Evolutionary conservation across 1,139 yeast species (phyloP), one percentile per base, ranked within the genome.

Genomic region (Geotrichum reessii): DNA sequence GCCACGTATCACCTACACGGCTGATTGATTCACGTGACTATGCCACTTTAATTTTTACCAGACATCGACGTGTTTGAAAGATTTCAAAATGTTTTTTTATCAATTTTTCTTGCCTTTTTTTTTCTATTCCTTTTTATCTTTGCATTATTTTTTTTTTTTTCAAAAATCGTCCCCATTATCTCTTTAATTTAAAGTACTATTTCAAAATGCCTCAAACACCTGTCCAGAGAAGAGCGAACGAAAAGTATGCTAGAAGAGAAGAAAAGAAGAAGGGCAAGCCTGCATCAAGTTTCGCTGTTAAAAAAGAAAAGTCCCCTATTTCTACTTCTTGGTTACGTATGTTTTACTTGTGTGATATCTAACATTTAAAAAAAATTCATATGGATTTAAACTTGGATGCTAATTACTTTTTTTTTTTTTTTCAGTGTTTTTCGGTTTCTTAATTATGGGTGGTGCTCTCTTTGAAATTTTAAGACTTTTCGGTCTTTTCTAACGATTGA

Each of bases 381-480:
- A 12, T n/a, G 25, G 9, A 46, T 47, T n/a, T 44, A 11, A 12
- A 40, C 22, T 37, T 25, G 37, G 2, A 22, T 24, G 19, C 53
- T 53, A 49, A 53, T 48, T 25, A n/a, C n/a, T n/a, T n/a, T n/a
- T n/a, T n/a, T n/a, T n/a, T 46, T 48, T 33, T 24, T 21, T 52
- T 22, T 40, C 51, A 61, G 62, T 52, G 6, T 21, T 58, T 1
- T 77, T 90, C 61, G 80, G 81, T 28, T 90, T 90, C 71, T 77
- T 90, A 65, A 79, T 91, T 5, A 78, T 87, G 63, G 97, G 97
- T 61, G 96, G 96, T 65, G 95, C 93, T 62, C 63, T 88, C 12
- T 77, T 91, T 55, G 95, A 90, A 71, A 66, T 90, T 57, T 64
- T 88, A 37, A 61, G 66, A 54, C 56, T 73, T 50, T 56, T 73